Evolutionary conservation across 805 yeast genomes (phyloP).

Genomic region (Wickerhamomyces rabaulensis): DNA sequence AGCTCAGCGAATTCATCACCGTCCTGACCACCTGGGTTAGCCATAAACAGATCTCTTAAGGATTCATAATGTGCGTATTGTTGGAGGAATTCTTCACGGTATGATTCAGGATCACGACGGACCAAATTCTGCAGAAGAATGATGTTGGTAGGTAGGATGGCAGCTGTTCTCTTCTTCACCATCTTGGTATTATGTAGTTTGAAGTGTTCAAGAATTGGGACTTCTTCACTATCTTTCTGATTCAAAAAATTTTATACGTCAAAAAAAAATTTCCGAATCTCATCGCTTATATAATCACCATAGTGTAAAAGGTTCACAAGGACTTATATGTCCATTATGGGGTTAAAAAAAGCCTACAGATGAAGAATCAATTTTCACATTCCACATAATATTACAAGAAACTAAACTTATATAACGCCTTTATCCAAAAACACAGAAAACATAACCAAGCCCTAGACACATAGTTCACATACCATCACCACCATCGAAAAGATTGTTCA

Average conservation of each 20-base stretch:
- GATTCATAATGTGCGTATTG: conserved; percentile 93
- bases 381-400: background rate
- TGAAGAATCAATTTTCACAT: too few relatives aligned
- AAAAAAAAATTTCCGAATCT: conserved; percentile 9
- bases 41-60: conserved; percentile 76
- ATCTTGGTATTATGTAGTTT: conserved; percentile 30
- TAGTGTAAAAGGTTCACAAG: too few relatives aligned
- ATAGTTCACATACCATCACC: background rate
- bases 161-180: conserved; percentile 90
- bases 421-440: conserved; percentile 13
- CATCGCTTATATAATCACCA: conserved; percentile 16
- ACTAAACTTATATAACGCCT: background rate
- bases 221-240: background rate
- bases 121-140: conserved; percentile 88
- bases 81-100: conserved; percentile 87
- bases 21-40: conserved; percentile 54
- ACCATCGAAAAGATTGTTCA: conserved; percentile 44
- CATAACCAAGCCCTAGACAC: background rate
- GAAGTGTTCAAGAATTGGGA: background rate
- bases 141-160: conserved; percentile 87
- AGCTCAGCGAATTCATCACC: conserved; percentile 61
- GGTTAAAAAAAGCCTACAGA: too few relatives aligned
- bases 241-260: background rate
- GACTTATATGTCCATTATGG: too few relatives aligned
- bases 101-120: conserved; percentile 90